A percentile compares a stretch with the other conserved stretches of the same genome.
Evolutionary conservation across 345 rosid species (phyloP).

Genomic region (Salix exigua): DNA sequence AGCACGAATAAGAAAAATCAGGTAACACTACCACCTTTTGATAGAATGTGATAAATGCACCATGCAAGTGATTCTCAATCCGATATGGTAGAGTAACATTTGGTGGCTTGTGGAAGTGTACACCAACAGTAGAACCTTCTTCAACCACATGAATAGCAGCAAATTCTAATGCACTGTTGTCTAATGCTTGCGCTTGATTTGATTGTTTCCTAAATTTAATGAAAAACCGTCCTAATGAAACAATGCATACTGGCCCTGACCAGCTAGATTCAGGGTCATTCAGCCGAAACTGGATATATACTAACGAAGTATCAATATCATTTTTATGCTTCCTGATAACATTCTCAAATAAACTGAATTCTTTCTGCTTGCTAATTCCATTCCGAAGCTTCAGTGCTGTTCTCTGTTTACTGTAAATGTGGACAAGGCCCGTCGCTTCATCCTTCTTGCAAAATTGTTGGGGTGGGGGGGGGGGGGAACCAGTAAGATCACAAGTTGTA

Average conservation of each 20-base stretch:
- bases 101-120: slow-evolving; percentile 77
- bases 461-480: slow-evolving; percentile 9
- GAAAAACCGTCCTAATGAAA: slow-evolving; percentile 80
- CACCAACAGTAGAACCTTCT: slow-evolving; percentile 75
- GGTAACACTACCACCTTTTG: slow-evolving; percentile 66
- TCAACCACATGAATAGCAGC: slow-evolving; percentile 75
- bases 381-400: slow-evolving; percentile 47
- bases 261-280: slow-evolving; percentile 55
- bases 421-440: slow-evolving; percentile 48
- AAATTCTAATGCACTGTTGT: slow-evolving; percentile 39
- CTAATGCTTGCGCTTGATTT: slow-evolving; percentile 39
- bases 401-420: slow-evolving; percentile 54
- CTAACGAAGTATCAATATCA: slow-evolving; percentile 43
- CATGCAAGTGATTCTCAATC: slow-evolving; percentile 69
- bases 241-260: slow-evolving; percentile 93
- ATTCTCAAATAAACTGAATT: slow-evolving; percentile 71
- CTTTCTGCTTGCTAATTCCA: slow-evolving; percentile 46
- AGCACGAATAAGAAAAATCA: slow-evolving; percentile 11
- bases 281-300: slow-evolving; percentile 61
- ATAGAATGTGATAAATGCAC: slow-evolving; percentile 63
- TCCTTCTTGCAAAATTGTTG: slow-evolving; percentile 39
- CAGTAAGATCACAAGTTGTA: slow-evolving; percentile 5
- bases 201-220: slow-evolving; percentile 68
- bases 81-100: slow-evolving; percentile 67
- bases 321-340: slow-evolving; percentile 72